phyloP scores from a whole-genome alignment of 768 basidiomycete genomes.

The Calvatia gigantea region DNA sequence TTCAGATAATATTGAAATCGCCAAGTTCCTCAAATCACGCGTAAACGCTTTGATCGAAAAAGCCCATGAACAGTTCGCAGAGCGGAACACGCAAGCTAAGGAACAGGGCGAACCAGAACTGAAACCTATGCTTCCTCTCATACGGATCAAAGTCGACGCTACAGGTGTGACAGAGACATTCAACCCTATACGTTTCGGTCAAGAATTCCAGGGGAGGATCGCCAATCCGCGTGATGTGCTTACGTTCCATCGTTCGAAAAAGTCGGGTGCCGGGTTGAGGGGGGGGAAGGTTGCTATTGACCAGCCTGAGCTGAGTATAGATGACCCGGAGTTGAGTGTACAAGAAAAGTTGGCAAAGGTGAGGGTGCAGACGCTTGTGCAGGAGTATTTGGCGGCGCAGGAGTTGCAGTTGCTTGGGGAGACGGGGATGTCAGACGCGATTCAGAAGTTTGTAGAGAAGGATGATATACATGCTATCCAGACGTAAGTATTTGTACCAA shows the following conservation, averaged over 20 bases:
- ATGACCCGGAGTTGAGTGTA: conserved; percentile 62
- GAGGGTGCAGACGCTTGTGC: conserved; percentile 84
- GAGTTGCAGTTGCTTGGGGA: conserved; percentile 90
- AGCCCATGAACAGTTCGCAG: conserved; percentile 77
- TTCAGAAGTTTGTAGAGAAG: conserved; percentile 95
- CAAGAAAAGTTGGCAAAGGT: conserved; percentile 79
- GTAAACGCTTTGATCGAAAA: conserved; percentile 76
- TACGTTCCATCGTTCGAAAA: conserved; percentile 84
- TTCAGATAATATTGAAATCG: conserved; percentile 78
- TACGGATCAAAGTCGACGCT: conserved; percentile 89
- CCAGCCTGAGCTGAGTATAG: conserved; percentile 77
- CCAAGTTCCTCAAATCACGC: conserved; percentile 75
- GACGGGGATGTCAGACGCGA: conserved; percentile 89
- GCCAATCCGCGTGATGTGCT: conserved; percentile 96
- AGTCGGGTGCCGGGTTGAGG: conserved; percentile 36
- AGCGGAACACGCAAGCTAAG: conserved; percentile 59
- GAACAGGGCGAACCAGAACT: conserved; percentile 61
- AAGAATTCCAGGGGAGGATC: conserved; percentile 85
- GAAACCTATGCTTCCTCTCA: conserved; percentile 77
- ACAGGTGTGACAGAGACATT: conserved; percentile 88
- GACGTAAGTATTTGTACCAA: conserved; percentile 47
- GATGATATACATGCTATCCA: conserved; percentile 93
- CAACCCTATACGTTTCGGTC: conserved; percentile 95
- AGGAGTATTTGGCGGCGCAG: conserved; percentile 89
- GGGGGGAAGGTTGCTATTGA: conserved; percentile 64